Base-by-base conservation (phyloP, 805 yeast genomes). In the Candida easanensis region DNA sequence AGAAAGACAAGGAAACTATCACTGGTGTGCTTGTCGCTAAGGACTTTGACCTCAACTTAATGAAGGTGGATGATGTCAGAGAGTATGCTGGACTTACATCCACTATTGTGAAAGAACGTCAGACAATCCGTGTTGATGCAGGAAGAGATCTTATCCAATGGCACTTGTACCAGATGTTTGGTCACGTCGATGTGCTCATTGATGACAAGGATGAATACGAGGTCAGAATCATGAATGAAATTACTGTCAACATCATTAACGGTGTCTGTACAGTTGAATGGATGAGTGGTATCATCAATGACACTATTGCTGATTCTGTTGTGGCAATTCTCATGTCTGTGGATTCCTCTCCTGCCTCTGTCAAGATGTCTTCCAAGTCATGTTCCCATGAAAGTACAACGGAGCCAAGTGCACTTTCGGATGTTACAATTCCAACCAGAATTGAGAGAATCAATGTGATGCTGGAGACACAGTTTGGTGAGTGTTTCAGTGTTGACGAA, bases 81-180 rank as follows among this genome's bases (percentile, higher is more conserved):
- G 97, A 90, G 54, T 90, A 80, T 57, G 80, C 96, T 0, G 93
- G 88, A 39, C 70, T 93, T 43, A 82, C 95, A 0, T 85, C 97
- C 0, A 86, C 96, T 0, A 74, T 85, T 11, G 80, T 93, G 25
- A 82, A 81, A 57, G 96, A 95, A 51, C 76, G 85, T 51, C 97
- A 91, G 61, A 74, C 80, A 7, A 68, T 93, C 17, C 76, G 77
- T 41, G 85, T 93, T 37, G 81, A 82, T 58, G 95, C 97, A 4
- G 86, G 85, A 34, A 77, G 86, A 26, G 84, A 86, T 36, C 70
- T 93, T 44, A 79, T 93, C 46, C 75, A 77, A 47, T 93, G 95
- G 89, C 98, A 93, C 60, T 74, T 93, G 44, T 79, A 83, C 45
- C 98, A 90, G 60, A 93, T 93, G 99, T 93, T 91, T 73, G 98